Base-by-base conservation (phyloP, 495 filamentous ascomycete genomes). In the Aspergillus indologenus region DNA sequence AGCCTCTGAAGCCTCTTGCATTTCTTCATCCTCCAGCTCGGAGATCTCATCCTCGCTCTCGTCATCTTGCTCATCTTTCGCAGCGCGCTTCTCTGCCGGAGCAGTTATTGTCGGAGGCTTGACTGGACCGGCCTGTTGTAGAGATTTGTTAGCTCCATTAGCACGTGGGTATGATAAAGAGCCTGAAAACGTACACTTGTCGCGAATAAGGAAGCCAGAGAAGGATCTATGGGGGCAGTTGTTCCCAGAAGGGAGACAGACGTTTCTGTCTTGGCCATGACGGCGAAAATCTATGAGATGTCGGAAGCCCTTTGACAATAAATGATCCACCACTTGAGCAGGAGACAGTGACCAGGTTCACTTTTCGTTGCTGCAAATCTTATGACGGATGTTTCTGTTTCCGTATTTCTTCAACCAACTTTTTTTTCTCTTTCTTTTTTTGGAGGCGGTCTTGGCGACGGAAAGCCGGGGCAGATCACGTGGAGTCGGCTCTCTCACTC, bases 181-280 rank as follows among this genome's bases (percentile, higher is more conserved):
- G 75, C 45, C 75, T 58, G 15, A 0, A n/a, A n/a, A 44, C 88
- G 72, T 78, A 94, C 91, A 77, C 90, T 93, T 24, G 82, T 78
- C 26, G 87, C 80, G 73, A 97, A 97, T 23, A 97, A 81, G 50
- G 89, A 87, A 60, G 88, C 85, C 62, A 97, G 67, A 54, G 79
- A 73, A 60, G 90, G 87, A 75, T 97, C 90, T 62, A 95, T 79
- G 60, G 81, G 57, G 23, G 72, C 68, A 22, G 68, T 71, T 54
- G 66, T 68, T 23, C 67, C 66, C 18, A 79, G 61, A 51, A 81
- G 70, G 24, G 77, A 67, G 58, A 74, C 56, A 46, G 62, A 61
- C 22, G 45, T 65, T 44, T 51, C 48, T n/a, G 15, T 18, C 24
- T 51, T 51, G 14, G 23, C 48, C 48, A 51, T 51, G 7, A 29